Base-by-base conservation (phyloP, 345 rosid genomes). In the Lepidium didymum region DNA sequence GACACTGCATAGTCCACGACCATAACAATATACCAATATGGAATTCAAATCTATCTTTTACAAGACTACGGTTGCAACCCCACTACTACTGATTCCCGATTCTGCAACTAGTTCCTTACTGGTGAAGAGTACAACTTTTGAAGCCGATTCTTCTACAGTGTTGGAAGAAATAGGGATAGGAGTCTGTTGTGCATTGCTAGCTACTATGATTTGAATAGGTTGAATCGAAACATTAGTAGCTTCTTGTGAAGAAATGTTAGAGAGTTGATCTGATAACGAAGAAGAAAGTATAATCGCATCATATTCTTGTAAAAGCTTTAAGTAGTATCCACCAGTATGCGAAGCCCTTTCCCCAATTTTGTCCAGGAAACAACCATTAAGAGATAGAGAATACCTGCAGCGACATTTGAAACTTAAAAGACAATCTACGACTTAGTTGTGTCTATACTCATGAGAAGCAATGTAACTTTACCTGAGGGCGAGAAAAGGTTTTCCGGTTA, bases 301-400 rank as follows among this genome's bases (percentile, higher is more conserved):
- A n/a, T 86, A 84, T 76, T 94, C 88, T 61, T 84, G 92, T 52
- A 86, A 78, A 70, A 93, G 63, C 70, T 73, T 77, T 16, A 85
- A 87, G 83, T 87, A 86, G 82, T 88, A 83, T 49, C 98, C 94
- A 71, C 91, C 88, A 45, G 29, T 11, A 61, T 77, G 74, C 0
- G 58, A 25, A 25, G 65, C 88, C 46, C 87, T 85, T 70, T 82
- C 87, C n/a, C 96, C 96, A 13, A 86, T 83, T 77, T 79, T 79
- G 69, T 88, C 77, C 1, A 79, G 44, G 52, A 80, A 18, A 31
- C 77, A 72, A 38, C 96, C 96, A 76, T 86, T 84, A 49, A 78
- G 77, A 34, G 91, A 87, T 37, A 93, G 77, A 46, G 96, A 79
- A 83, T 82, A 90, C 74, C 95, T 86, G 51, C 62, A 78, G 57